Conservation (phyloP, 495 filamentous ascomycete species). For the Echria macrotheca region DNA sequence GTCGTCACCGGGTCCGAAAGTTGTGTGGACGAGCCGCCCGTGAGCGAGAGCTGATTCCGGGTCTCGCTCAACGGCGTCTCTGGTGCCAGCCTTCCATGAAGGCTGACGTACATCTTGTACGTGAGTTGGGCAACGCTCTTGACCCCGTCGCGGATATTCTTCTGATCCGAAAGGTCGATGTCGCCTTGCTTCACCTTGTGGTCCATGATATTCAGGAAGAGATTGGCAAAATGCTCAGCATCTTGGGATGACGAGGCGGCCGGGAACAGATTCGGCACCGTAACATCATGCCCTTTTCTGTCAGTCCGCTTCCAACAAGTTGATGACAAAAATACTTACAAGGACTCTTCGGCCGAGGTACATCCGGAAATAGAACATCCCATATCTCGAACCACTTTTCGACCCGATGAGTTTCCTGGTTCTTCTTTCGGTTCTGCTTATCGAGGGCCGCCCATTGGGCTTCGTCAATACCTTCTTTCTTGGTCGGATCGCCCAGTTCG, state of each 20-base stretch:
- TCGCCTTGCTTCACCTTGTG: conserved; percentile 22
- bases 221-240: conserved; percentile 22
- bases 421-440: conserved; percentile 24
- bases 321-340: conserved; percentile 14
- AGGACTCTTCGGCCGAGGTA: conserved; percentile 16
- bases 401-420: conserved; percentile 20
- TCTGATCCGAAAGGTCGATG: conserved; percentile 12
- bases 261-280: not conserved
- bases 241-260: conserved; percentile 11
- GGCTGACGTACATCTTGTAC: conserved; percentile 17
- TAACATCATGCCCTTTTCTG: conserved; percentile 20
- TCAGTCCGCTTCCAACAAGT: conserved; percentile 3
- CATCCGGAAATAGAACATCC: conserved; percentile 22
- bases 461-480: conserved; percentile 22
- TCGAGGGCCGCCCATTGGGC: conserved; percentile 25
- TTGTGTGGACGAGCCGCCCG: conserved; percentile 12
- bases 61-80: conserved; percentile 18
- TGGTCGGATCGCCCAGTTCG: conserved; percentile 14
- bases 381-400: conserved; percentile 29
- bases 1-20: conserved; percentile 12
- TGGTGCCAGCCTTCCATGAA: conserved; percentile 13
- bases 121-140: conserved; percentile 18
- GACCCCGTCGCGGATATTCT: conserved; percentile 15
- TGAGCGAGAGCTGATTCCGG: conserved; percentile 12
- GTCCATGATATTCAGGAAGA: conserved; percentile 22